A percentile compares a stretch with the other conserved stretches of the same genome.
These are phyloP conservation scores for Metschnikowia aberdeeniae DNA, from an alignment of 805 yeast species.

Conservation along the genomic window DNA sequence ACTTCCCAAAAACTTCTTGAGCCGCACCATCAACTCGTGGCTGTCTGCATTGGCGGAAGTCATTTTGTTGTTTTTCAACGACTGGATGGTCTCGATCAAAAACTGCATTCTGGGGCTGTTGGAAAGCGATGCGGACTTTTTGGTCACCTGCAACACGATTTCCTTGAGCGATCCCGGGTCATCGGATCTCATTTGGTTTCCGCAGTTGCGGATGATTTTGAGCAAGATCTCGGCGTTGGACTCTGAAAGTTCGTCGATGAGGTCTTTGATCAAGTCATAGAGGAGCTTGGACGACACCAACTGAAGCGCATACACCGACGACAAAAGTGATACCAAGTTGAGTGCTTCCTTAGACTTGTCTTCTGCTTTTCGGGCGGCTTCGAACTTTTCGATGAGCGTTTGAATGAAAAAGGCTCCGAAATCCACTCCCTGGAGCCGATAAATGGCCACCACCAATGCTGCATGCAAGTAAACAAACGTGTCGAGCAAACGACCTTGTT, in stretches of 20 bases:
- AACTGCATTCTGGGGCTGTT: conserved; percentile 65
- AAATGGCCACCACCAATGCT: conserved; percentile 68
- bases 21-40: conserved; percentile 48
- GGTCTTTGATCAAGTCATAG: conserved; percentile 64
- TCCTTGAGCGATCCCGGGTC: conserved; percentile 85
- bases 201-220: conserved; percentile 68
- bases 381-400: conserved; percentile 67
- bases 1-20: conserved; percentile 61
- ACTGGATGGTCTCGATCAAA: conserved; percentile 77
- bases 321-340: conserved; percentile 69
- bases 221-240: conserved; percentile 72
- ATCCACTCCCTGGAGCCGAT: conserved; percentile 76
- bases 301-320: conserved; percentile 75
- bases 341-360: conserved; percentile 44
- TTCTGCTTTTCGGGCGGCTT: conserved; percentile 32
- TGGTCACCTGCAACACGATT: conserved; percentile 55
- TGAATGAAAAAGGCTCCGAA: conserved; percentile 88
- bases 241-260: conserved; percentile 60
- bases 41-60: conserved; percentile 49
- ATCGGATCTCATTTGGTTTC: conserved; percentile 81
- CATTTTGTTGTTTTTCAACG: conserved; percentile 80
- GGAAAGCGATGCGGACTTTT: conserved; percentile 32
- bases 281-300: conserved; percentile 68
- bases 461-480: conserved; percentile 78
- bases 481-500: conserved; percentile 66